Evolutionary conservation across 352 stramenopile genomes (phyloP).

Genomic region (Pythium biforme): DNA sequence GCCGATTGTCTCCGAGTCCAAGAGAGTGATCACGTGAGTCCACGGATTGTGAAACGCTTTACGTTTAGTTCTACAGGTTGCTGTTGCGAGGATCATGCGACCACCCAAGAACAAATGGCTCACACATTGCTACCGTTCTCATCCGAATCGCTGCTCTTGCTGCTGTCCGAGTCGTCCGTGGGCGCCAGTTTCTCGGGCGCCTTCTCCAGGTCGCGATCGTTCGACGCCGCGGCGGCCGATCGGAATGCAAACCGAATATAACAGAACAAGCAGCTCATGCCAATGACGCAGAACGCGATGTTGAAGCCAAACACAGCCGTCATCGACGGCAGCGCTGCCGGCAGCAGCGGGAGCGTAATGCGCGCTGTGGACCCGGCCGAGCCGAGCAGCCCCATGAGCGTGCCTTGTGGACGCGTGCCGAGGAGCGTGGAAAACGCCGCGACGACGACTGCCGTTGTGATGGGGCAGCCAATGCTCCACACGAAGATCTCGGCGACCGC

Average conservation of each 20-base stretch:
- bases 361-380: conserved; percentile 64
- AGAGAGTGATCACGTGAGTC: not conserved
- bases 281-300: conserved; percentile 46
- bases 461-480: conserved; percentile 50
- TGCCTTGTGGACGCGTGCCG: conserved; percentile 65
- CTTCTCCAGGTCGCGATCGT: not conserved
- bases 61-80: too few species aligned
- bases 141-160: not conserved
- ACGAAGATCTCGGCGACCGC: conserved; percentile 54
- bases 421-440: conserved; percentile 72
- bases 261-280: conserved; percentile 22
- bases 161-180: not conserved
- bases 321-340: conserved; percentile 47
- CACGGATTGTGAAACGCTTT: not conserved
- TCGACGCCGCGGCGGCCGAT: not conserved
- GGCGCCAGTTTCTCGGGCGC: not conserved
- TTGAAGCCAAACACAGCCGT: conserved; percentile 68
- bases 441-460: conserved; percentile 37
- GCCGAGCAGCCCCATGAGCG: conserved; percentile 65
- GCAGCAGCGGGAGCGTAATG: conserved; percentile 63
- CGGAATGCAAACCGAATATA: not conserved
- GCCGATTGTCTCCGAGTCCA: not conserved
- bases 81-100: too few species aligned
- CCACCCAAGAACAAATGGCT: not conserved
- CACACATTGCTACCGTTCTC: not conserved